Percentiles rank a stretch among this genome's conserved stretches.
Evolutionary conservation across 169 alveolate species (phyloP).

Genomic region (Eimeria sp.): DNA sequence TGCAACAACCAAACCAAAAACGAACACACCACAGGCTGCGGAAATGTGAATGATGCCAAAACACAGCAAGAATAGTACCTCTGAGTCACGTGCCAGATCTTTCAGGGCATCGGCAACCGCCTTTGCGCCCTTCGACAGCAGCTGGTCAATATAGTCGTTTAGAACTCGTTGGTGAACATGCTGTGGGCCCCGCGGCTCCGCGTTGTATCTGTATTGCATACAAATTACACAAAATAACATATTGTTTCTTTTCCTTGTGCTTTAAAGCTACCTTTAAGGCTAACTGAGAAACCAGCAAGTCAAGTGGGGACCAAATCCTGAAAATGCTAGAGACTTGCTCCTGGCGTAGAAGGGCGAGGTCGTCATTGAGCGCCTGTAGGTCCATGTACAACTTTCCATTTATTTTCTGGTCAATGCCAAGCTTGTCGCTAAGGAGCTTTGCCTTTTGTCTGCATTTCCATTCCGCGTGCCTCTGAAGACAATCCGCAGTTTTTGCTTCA

Average conservation of each 20-base stretch:
- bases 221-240: not conserved
- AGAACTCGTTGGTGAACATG: constrained; percentile 67
- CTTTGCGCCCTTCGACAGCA: constrained; percentile 69
- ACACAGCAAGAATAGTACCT: not conserved
- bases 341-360: constrained; percentile 58
- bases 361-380: constrained; percentile 75
- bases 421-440: constrained; percentile 33
- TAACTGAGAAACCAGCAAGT: not conserved
- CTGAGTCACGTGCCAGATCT: constrained; percentile 68
- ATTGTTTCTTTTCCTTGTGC: not conserved
- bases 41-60: not conserved
- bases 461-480: constrained; percentile 79
- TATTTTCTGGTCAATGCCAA: constrained; percentile 73
- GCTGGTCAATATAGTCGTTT: constrained; percentile 65
- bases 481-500: not conserved
- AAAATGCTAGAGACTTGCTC: constrained; percentile 35
- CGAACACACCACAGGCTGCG: not conserved
- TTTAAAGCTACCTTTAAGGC: not conserved
- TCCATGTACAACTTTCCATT: constrained; percentile 65
- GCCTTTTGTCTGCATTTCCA: constrained; percentile 76
- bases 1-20: not conserved
- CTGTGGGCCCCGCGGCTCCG: constrained; percentile 75
- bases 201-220: constrained; percentile 38
- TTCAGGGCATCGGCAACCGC: constrained; percentile 56
- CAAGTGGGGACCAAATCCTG: not conserved